Conservation (phyloP, 805 yeast species). For the Starmerella scarabaei region DNA sequence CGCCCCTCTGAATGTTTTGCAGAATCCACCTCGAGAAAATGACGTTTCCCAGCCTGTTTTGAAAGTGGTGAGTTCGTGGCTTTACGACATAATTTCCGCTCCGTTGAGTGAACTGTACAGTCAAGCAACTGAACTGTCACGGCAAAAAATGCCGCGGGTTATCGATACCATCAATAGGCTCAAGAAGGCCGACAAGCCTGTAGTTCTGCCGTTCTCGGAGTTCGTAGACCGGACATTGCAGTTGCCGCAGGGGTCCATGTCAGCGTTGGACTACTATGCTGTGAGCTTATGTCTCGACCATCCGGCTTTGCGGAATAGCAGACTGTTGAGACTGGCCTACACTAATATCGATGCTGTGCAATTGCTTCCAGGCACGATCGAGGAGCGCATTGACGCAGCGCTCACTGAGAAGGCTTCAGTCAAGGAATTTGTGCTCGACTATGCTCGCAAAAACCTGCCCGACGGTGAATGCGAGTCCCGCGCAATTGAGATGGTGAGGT, state of each 20-base stretch:
- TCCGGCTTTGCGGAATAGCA: conserved; percentile 9
- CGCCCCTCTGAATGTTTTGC: not conserved
- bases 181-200: not conserved
- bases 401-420: not conserved
- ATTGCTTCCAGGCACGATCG: conserved; percentile 7
- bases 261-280: conserved; percentile 13
- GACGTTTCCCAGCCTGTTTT: conserved; percentile 2
- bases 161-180: not conserved
- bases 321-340: conserved; percentile 5
- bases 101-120: conserved; percentile 7
- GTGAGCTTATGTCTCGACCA: conserved; percentile 17
- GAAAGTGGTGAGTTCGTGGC: conserved; percentile 5
- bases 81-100: conserved; percentile 2
- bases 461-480: conserved; percentile 10
- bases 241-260: not conserved
- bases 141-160: not conserved
- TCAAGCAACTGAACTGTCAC: not conserved
- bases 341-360: conserved; percentile 7
- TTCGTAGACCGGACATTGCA: conserved; percentile 1
- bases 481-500: conserved; percentile 12
- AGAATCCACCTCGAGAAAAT: not conserved
- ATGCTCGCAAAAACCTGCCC: conserved; percentile 17
- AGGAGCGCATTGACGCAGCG: conserved; percentile 3
- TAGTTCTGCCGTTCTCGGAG: conserved; percentile 7
- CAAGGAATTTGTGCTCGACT: conserved; percentile 10